phyloP scores from a whole-genome alignment of 1,284 basidiomycete genomes.

The Cutaneotrichosporon curvatum region DNA sequence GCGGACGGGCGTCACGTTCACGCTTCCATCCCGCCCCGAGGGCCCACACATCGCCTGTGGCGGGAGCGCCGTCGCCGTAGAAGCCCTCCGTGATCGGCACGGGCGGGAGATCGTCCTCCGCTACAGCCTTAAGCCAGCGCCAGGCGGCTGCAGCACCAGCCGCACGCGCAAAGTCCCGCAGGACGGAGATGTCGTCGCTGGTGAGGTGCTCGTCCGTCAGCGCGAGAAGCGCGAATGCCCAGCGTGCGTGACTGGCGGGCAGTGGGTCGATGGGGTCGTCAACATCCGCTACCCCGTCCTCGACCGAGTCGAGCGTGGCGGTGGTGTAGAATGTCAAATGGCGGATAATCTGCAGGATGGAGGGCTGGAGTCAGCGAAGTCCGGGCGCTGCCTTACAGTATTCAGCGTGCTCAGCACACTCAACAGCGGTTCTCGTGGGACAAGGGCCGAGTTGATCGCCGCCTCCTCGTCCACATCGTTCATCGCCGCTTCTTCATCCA shows the following conservation, averaged over 20 bases:
- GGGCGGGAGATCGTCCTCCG: not conserved
- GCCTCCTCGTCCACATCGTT: slow-evolving; percentile 8
- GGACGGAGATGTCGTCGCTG: slow-evolving; percentile 66
- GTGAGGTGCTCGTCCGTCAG: slow-evolving; percentile 64
- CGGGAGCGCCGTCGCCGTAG: slow-evolving; percentile 3
- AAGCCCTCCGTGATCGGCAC: slow-evolving; percentile 10
- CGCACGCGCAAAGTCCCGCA: slow-evolving; percentile 70
- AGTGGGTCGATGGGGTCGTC: slow-evolving; percentile 38
- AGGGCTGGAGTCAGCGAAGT: slow-evolving; percentile 15
- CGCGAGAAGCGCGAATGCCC: slow-evolving; percentile 75
- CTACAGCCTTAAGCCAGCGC: slow-evolving; percentile 22
- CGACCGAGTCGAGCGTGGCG: not conserved
- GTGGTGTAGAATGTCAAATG: slow-evolving; percentile 19
- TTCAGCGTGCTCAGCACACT: slow-evolving; percentile 21
- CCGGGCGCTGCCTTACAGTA: slow-evolving; percentile 23
- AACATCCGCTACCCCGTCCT: not conserved
- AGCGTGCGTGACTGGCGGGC: slow-evolving; percentile 62
- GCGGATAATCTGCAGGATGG: slow-evolving; percentile 20
- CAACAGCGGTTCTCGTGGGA: slow-evolving; percentile 30
- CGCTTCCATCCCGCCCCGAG: slow-evolving; percentile 16
- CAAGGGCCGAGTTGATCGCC: not conserved
- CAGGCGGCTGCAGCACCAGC: slow-evolving; percentile 56
- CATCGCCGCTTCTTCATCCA: slow-evolving; percentile 6
- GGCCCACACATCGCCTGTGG: slow-evolving; percentile 1
- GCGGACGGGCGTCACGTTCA: slow-evolving; percentile 5